Base-by-base conservation (phyloP, 345 rosid species). In the Chamaenerion angustifolium region DNA sequence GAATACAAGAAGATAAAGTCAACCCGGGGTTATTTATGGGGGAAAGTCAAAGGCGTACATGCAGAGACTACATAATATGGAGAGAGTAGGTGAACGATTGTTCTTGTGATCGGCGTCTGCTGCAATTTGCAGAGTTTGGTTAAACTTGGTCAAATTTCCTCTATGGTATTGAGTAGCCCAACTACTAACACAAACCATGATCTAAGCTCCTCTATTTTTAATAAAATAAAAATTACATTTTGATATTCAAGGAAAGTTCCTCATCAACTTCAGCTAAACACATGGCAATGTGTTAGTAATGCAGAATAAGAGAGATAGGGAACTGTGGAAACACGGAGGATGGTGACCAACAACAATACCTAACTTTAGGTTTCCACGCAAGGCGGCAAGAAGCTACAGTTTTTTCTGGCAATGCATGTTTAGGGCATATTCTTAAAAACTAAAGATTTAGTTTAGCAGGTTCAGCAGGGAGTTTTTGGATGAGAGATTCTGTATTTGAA, bases 311-410 rank as follows among this genome's bases (percentile, higher is more conserved):
- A 18, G 11, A 21, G 31, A 25, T 8, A 25, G 11, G 45, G 35
- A n/a, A 43, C 16, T 16, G 45, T 4, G 52, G 8, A 5, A 31
- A 31, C 37, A 31, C 37, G 37, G 18, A 19, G 42, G 68, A 31
- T 66, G 78, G 73, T 76, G 76, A 72, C 76, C 82, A 67, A 62
- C 47, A 67, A 59, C 15, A 52, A 48, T 51, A 70, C 78, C 76
- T 60, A 68, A 56, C 53, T 43, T 31, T 10, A 18, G 31, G 41
- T 12, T 42, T 13, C 41, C 46, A 44, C 44, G 19, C 8, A 6
- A 15, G 19, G 27, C 18, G 25, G 13, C 8, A 10, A n/a, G n/a
- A n/a, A n/a, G n/a, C n/a, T n/a, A n/a, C n/a, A n/a, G n/a, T n/a
- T n/a, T n/a, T n/a, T n/a, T n/a, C n/a, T n/a, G n/a, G n/a, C n/a